Conservation (phyloP, 2,329 filamentous ascomycete genomes). For the Cladosporium sp. region DNA sequence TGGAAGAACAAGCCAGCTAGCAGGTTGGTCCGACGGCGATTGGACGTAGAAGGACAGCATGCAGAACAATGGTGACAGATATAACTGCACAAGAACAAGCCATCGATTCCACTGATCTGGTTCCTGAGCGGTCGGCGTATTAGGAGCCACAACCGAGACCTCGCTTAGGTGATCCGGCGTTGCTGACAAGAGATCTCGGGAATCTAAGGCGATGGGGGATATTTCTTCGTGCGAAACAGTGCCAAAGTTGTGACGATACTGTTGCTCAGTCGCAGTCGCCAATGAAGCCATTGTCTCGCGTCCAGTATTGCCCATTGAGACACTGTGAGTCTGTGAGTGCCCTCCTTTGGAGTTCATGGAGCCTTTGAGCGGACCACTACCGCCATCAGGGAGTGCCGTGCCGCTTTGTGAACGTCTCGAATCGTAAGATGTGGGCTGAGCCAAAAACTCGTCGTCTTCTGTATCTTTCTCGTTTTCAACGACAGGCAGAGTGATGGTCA, state of each 20-base stretch:
- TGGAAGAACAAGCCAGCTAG: slow-evolving; percentile 54
- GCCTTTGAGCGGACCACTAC: neutral
- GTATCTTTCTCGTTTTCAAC: slow-evolving; percentile 66
- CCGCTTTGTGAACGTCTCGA: neutral
- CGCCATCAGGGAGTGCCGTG: neutral
- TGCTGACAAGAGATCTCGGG: neutral
- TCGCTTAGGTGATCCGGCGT: slow-evolving; percentile 6
- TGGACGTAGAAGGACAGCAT: slow-evolving; percentile 58
- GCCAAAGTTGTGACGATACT: slow-evolving; percentile 24
- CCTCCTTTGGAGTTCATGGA: neutral
- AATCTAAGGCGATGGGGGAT: neutral
- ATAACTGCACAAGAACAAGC: slow-evolving; percentile 79
- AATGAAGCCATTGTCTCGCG: slow-evolving; percentile 33
- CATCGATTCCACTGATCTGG: slow-evolving; percentile 74
- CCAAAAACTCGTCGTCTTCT: slow-evolving; percentile 22
- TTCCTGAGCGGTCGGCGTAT: slow-evolving; percentile 2
- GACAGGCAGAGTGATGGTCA: slow-evolving; percentile 87
- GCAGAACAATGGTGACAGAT: slow-evolving; percentile 82
- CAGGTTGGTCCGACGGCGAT: slow-evolving; percentile 45
- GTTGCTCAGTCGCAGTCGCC: slow-evolving; percentile 25
- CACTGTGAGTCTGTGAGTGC: slow-evolving; percentile 15
- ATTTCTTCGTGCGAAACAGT: neutral
- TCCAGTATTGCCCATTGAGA: slow-evolving; percentile 20
- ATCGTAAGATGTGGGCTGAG: slow-evolving; percentile 10
- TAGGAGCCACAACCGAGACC: slow-evolving; percentile 5